Evolutionary conservation across 768 basidiomycete genomes (phyloP), one percentile per base, ranked within the genome.

Genomic region (Botryobasidium botryosum): DNA sequence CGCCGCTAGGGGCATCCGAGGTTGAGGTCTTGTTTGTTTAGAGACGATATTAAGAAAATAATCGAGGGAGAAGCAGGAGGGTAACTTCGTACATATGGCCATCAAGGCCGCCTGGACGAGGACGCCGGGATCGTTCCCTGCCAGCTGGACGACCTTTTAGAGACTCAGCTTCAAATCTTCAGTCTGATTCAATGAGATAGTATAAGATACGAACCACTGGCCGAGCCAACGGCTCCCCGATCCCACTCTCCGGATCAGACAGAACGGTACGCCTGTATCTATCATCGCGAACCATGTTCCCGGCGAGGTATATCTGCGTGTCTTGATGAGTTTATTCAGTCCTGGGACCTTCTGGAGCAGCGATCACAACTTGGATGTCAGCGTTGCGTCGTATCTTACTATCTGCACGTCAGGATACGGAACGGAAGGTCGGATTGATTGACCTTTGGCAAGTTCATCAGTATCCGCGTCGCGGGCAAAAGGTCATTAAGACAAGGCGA

Each of bases 371-470:
- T n/a, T n/a, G n/a, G 79, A 83, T 13, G 73, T 64, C 51, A 75
- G 55, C 1, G 79, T 80, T 23, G 77, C 71, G 17, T 76, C 75
- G 58, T n/a, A n/a, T n/a, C n/a, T n/a, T n/a, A n/a, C n/a, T 83
- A 68, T 48, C 62, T 64, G 44, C 70, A 66, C 2, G 71, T 70
- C 43, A 84, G 67, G 12, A 70, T 51, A 27, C 82, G 68, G 53
- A 83, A 85, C 1, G 82, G 77, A 0, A 78, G 66, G 52, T 86
- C 82, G 24, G 79, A 81, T 55, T 83, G 81, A 47, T 79, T 75
- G 46, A 85, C 53, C 53, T 53, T 35, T 26, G 27, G 6, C 6
- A 10, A 29, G 7, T 32, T 43, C 20, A 18, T n/a, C n/a, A n/a
- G n/a, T n/a, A n/a, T n/a, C n/a, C n/a, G n/a, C n/a, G n/a, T n/a